These are phyloP conservation scores for Agaricales sp. DNA, from an alignment of 1,284 basidiomycete genomes.

Conservation along the genomic window DNA sequence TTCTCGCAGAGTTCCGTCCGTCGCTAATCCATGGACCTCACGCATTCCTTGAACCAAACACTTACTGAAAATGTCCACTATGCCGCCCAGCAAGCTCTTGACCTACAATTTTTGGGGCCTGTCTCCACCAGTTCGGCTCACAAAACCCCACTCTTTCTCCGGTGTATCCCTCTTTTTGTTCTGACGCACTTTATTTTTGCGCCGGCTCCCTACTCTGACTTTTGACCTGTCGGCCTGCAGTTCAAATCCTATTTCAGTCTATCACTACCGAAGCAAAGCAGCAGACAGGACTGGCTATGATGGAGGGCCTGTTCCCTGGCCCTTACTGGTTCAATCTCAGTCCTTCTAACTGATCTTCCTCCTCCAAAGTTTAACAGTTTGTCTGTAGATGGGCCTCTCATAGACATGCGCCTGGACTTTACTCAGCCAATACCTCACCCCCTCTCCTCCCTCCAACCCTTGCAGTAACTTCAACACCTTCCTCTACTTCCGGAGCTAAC, in stretches of 20 bases:
- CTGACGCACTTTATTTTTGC: no score
- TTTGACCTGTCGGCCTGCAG: conserved; percentile 47
- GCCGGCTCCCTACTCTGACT: no score
- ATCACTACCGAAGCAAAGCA: conserved; percentile 58
- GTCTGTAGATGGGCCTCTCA: conserved; percentile 36
- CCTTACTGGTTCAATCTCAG: conserved; percentile 27
- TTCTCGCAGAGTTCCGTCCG: no score
- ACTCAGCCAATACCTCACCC: conserved; percentile 44
- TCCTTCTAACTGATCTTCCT: not conserved
- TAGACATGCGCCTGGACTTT: conserved; percentile 60
- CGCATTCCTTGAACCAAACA: no score
- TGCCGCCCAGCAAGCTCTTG: no score
- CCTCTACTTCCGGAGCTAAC: conserved; percentile 21
- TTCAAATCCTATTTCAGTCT: conserved; percentile 45
- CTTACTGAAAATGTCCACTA: no score
- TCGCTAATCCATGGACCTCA: no score
- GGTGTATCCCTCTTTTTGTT: no score
- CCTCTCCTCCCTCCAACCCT: conserved; percentile 50
- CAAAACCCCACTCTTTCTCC: no score
- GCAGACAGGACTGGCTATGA: conserved; percentile 59
- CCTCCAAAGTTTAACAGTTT: conserved; percentile 1
- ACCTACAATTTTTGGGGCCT: no score
- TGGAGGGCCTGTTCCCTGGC: conserved; percentile 55
- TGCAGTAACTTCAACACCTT: conserved; percentile 43
- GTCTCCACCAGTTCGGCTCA: no score